Conservation (phyloP, 164 flowering plant species). For the Nymphaea thermarum region DNA sequence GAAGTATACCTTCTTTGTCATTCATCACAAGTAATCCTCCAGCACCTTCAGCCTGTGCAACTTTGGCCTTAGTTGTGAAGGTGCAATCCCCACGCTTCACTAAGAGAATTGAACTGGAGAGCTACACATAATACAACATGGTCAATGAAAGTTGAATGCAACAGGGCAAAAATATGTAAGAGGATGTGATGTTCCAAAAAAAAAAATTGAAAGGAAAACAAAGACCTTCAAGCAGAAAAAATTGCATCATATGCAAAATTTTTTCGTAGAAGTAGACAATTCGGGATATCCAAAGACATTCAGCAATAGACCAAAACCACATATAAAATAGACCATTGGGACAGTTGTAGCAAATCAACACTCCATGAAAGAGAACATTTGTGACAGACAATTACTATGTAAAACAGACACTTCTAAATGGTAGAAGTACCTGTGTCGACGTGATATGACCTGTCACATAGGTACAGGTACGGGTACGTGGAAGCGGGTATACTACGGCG, state of each 20-base stretch:
- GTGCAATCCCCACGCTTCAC: slow-evolving; percentile 62
- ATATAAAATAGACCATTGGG: no score
- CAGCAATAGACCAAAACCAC: no score
- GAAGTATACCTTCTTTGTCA: slow-evolving; percentile 52
- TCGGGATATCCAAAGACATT: no score
- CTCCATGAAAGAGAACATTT: no score
- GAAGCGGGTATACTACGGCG: no score
- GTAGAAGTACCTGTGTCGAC: no score
- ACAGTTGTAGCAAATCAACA: no score
- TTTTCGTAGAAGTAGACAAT: not conserved
- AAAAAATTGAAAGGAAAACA: not conserved
- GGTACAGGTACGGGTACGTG: no score
- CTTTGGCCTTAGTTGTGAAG: slow-evolving; percentile 45
- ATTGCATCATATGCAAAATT: not conserved
- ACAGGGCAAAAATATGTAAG: not conserved
- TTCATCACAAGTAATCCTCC: slow-evolving; percentile 55
- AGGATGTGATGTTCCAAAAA: not conserved
- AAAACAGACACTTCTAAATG: no score
- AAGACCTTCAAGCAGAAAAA: not conserved
- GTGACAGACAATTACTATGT: no score
- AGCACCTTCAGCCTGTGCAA: slow-evolving; percentile 61
- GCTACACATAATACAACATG: slow-evolving; percentile 13
- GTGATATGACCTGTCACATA: no score
- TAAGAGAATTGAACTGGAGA: slow-evolving; percentile 45
- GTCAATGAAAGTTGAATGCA: no score